Percentiles rank a stretch among this genome's conserved stretches.
Evolutionary conservation across 225 moss, liverwort and hornwort species (phyloP).

Genomic region (Asterella californica): DNA sequence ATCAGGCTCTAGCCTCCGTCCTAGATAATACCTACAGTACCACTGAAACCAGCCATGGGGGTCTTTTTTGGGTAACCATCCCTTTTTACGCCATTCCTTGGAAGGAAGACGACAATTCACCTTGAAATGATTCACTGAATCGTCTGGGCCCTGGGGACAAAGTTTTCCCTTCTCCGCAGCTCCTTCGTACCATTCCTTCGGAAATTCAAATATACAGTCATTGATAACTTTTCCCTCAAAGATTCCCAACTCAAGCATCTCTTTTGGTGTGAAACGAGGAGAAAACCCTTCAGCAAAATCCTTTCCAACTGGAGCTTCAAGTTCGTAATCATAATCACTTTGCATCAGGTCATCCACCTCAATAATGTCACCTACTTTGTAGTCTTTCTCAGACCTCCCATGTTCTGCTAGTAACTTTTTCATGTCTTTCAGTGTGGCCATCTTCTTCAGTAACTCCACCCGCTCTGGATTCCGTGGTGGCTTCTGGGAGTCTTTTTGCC

Average conservation of each 20-base stretch:
- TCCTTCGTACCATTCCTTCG: constrained; percentile 28
- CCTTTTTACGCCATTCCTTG: constrained; percentile 29
- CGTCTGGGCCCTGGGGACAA: constrained; percentile 21
- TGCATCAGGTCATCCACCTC: constrained; percentile 33
- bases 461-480: constrained; percentile 17
- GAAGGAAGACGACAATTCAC: constrained; percentile 23
- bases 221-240: constrained; percentile 28
- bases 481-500: background rate
- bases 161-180: constrained; percentile 27
- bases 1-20: constrained; percentile 25
- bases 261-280: constrained; percentile 25
- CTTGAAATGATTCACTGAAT: constrained; percentile 24
- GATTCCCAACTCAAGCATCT: constrained; percentile 27
- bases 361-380: constrained; percentile 22
- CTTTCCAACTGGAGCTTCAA: constrained; percentile 25
- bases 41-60: constrained; percentile 35
- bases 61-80: constrained; percentile 26
- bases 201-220: constrained; percentile 31
- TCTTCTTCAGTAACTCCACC: constrained; percentile 27
- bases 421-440: constrained; percentile 23
- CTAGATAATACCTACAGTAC: constrained; percentile 32
- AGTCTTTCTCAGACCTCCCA: constrained; percentile 23
- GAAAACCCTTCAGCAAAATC: constrained; percentile 27
- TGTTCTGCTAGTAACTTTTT: constrained; percentile 24
- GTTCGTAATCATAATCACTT: constrained; percentile 24